Evolutionary conservation across 768 basidiomycete genomes (phyloP).

Genomic region (Pisolithus albus): DNA sequence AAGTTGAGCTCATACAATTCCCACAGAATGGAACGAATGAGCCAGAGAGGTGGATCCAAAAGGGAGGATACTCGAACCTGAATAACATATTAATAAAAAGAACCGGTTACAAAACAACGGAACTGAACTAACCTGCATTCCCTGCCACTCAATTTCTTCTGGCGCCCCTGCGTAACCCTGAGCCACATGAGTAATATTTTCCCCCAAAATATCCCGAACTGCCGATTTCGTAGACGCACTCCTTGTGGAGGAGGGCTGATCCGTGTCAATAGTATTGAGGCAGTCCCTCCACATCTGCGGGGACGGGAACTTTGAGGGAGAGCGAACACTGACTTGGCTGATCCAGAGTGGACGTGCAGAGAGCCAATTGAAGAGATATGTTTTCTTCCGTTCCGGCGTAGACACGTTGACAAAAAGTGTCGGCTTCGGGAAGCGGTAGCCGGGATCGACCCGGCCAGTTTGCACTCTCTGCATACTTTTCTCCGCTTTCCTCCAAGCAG

Average conservation of each 20-base stretch:
- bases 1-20: neutral
- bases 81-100: neutral
- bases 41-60: neutral
- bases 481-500: no score
- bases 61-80: neutral
- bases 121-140: neutral
- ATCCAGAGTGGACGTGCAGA: no score
- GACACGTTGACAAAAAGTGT: no score
- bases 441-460: no score
- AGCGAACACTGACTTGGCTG: no score
- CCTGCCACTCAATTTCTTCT: neutral
- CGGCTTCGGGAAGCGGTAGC: no score
- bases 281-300: no score
- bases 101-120: neutral
- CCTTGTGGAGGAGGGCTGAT: neutral
- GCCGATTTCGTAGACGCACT: neutral
- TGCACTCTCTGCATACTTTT: no score
- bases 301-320: no score
- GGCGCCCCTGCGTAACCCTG: neutral
- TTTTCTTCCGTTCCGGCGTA: no score
- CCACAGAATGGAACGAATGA: neutral
- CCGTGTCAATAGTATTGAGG: neutral
- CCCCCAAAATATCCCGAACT: neutral
- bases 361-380: no score
- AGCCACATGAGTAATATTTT: neutral